phyloP scores from a whole-genome alignment of 1,284 basidiomycete genomes.

The Sutorius eximius region DNA sequence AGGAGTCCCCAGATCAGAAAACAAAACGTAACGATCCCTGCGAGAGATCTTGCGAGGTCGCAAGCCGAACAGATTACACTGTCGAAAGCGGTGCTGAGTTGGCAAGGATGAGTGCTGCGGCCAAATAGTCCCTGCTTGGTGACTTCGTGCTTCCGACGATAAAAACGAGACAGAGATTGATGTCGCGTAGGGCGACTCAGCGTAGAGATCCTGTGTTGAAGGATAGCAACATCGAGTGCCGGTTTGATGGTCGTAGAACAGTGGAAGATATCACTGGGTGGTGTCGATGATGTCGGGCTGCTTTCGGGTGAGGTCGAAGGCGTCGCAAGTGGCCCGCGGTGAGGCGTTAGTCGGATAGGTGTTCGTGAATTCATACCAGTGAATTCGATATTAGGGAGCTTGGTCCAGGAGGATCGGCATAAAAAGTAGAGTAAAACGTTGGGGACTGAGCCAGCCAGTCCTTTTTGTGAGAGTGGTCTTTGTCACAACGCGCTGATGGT shows the following conservation, averaged over 20 bases:
- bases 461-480: constrained; percentile 18
- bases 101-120: neutral
- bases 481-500: neutral
- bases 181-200: neutral
- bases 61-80: constrained; percentile 4
- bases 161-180: neutral
- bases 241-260: constrained; percentile 4
- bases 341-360: constrained; percentile 27
- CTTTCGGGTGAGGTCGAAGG: constrained; percentile 24
- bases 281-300: constrained; percentile 21
- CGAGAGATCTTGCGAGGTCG: constrained; percentile 19
- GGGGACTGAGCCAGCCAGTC: constrained; percentile 35
- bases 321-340: constrained; percentile 34
- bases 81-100: constrained; percentile 5
- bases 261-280: constrained; percentile 15
- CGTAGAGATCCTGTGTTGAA: constrained; percentile 14
- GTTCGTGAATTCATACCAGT: constrained; percentile 32
- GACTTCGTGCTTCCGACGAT: neutral
- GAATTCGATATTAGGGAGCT: constrained; percentile 20
- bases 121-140: neutral
- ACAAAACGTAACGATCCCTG: constrained; percentile 22
- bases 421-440: constrained; percentile 18
- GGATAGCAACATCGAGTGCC: constrained; percentile 14
- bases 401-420: constrained; percentile 15
- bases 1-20: constrained; percentile 27